Conservation (phyloP, 306 rosid species). For the Trifolium subterraneum region DNA sequence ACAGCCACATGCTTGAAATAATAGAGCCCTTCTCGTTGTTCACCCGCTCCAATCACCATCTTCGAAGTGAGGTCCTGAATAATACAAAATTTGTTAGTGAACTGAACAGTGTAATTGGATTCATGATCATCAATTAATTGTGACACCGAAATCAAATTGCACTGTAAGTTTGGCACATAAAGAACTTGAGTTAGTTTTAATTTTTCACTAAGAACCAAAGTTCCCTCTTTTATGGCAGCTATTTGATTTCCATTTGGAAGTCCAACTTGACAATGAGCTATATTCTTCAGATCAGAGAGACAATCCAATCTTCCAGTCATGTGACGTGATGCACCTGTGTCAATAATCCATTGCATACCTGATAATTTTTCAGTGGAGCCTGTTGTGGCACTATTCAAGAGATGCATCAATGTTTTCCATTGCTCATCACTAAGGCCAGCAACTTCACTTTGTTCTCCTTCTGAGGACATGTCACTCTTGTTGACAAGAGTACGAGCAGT, state of each 20-base stretch:
- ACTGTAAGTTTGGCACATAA: neutral
- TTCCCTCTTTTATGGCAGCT: neutral
- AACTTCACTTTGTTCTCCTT: no score
- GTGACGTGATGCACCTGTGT: neutral
- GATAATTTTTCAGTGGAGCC: neutral
- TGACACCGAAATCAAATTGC: neutral
- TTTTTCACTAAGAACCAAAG: neutral
- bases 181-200: neutral
- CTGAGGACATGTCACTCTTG: no score
- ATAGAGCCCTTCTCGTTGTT: no score
- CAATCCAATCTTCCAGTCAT: neutral
- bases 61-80: no score
- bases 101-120: no score
- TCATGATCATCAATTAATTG: no score
- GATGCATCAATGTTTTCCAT: neutral
- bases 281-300: neutral
- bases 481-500: no score
- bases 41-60: no score
- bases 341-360: slow-evolving; percentile 1
- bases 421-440: neutral
- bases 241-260: neutral
- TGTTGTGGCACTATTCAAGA: neutral
- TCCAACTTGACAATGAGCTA: neutral
- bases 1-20: no score
- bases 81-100: no score